Evolutionary conservation across 2,329 filamentous ascomycete species (phyloP), one percentile per base, ranked within the genome.

Genomic region (Amylocarpus encephaloides): DNA sequence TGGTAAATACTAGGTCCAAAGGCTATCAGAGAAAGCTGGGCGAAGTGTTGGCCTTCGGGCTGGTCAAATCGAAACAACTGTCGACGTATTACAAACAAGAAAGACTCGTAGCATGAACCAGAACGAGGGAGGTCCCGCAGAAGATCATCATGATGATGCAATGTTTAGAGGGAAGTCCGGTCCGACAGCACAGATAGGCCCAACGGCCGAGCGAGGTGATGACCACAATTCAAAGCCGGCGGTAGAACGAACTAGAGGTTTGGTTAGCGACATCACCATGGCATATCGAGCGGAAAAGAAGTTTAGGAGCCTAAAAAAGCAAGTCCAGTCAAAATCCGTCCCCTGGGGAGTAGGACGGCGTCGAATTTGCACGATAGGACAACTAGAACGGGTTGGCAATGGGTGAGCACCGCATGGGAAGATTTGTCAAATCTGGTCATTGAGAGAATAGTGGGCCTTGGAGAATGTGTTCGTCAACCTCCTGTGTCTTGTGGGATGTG

Each of bases 41-140:
- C 30, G 47, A 36, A 49, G 47, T 35, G 32, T 43, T 26, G 47
- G 45, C 10, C 18, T 40, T 13, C 35, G 39, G 19, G n/a, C 26
- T 16, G 19, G 29, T 5, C 40, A 49, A 43, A 49, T 49, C 39
- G 40, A 44, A 32, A n/a, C n/a, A 11, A 49, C 19, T 6, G 40
- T 49, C 19, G 47, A 49, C 16, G 36, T 49, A n/a, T 26, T 49
- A 18, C 47, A 49, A 11, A 43, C 32, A 1, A 32, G 33, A 16
- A 49, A 44, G 22, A 49, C 47, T 5, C 19, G 40, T 22, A 32
- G 15, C 13, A 19, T 49, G 32, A 6, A 49, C 11, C 19, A 29
- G 5, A 6, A n/a, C 2, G 18, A 30, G 19, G 33, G 16, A 34
- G 32, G 16, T 6, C 30, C 19, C 1, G 16, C 30, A 16, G 22